Conservation (phyloP, 2,329 filamentous ascomycete genomes). For the Trichoderma oligosporum region DNA sequence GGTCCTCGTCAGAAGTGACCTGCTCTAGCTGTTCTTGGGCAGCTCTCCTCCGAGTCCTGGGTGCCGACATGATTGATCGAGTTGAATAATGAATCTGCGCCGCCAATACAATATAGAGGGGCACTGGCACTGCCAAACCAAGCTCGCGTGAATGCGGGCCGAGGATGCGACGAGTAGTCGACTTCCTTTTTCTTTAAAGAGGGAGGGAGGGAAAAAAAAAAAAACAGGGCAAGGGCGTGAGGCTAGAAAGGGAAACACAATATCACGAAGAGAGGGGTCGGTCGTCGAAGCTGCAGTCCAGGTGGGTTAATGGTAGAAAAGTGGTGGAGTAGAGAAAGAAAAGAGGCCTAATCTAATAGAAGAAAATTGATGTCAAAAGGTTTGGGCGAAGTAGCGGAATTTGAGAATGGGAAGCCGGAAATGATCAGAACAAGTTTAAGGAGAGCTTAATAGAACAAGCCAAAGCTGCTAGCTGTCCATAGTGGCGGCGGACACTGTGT, state of each 20-base stretch:
- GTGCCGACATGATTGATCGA: constrained; percentile 36
- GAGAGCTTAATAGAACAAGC: constrained; percentile 17
- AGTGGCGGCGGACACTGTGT: constrained; percentile 16
- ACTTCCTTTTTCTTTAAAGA: not conserved
- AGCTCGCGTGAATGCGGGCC: constrained; percentile 16
- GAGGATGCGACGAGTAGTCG: not conserved
- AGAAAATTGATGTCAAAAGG: constrained; percentile 3
- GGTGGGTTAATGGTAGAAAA: not conserved
- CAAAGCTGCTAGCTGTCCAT: constrained; percentile 5
- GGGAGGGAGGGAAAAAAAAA: no score
- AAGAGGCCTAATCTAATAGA: not conserved
- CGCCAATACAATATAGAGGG: constrained; percentile 5
- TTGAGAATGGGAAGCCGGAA: constrained; percentile 21
- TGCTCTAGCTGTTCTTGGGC: constrained; percentile 31
- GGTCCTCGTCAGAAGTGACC: constrained; percentile 31
- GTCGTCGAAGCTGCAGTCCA: not conserved
- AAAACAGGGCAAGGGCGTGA: not conserved
- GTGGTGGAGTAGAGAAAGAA: not conserved
- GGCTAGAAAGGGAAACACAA: not conserved
- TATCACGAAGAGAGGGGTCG: not conserved
- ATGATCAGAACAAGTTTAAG: constrained; percentile 13
- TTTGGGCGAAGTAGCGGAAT: constrained; percentile 29
- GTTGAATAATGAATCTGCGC: constrained; percentile 8
- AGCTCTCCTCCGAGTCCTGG: constrained; percentile 39
- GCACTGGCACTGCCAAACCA: not conserved